phyloP scores from a whole-genome alignment of 2,329 filamentous ascomycete species.

The Scytalidium lignicola region DNA sequence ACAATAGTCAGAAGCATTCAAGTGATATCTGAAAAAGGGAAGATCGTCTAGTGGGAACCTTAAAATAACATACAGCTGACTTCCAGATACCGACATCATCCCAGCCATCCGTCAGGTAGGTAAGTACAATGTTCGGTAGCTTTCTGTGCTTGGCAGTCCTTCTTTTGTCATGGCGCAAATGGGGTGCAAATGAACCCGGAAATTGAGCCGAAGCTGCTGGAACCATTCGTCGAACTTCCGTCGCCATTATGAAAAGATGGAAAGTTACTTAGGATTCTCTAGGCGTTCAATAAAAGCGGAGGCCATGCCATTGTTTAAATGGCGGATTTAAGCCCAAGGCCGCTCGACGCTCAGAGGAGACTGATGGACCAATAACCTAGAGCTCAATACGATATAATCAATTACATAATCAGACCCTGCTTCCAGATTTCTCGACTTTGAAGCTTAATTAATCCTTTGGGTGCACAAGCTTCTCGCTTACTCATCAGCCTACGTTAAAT shows the following conservation, averaged over 20 bases:
- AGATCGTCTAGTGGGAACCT: background rate
- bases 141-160: constrained; percentile 1
- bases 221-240: background rate
- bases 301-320: too few species aligned
- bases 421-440: too few species aligned
- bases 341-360: too few species aligned
- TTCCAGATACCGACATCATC: constrained; percentile 12
- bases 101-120: constrained; percentile 13
- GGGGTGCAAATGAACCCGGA: constrained; percentile 14
- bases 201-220: constrained; percentile 8
- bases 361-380: too few species aligned
- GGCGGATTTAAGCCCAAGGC: too few species aligned
- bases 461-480: background rate
- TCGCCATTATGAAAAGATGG: background rate
- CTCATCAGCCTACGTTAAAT: background rate
- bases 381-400: too few species aligned
- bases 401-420: too few species aligned
- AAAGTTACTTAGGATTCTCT: too few species aligned
- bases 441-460: too few species aligned
- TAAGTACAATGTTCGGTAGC: background rate
- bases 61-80: constrained; percentile 8
- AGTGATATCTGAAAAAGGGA: background rate
- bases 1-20: background rate
- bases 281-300: too few species aligned
- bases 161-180: constrained; percentile 10